Conservation (phyloP, 306 rosid species). For the Cucurbita maxima region DNA sequence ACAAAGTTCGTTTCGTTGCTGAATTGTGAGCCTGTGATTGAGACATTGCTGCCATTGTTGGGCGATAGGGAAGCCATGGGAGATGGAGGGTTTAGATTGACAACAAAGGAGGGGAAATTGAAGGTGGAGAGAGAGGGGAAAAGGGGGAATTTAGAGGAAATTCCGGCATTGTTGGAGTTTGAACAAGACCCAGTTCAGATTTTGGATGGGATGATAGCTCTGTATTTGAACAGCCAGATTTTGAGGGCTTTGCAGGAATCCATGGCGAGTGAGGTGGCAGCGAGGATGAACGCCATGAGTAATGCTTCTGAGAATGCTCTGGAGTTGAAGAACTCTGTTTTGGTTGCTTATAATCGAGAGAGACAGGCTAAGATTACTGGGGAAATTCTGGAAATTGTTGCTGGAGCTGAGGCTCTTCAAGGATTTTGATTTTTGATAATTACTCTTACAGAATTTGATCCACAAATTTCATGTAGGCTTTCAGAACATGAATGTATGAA, state of each 20-base stretch:
- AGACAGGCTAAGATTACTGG: slow-evolving; percentile 71
- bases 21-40: slow-evolving; percentile 51
- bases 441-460: neutral
- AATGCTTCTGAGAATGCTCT: slow-evolving; percentile 61
- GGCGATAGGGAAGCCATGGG: slow-evolving; percentile 26
- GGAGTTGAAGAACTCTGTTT: slow-evolving; percentile 49
- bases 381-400: slow-evolving; percentile 71
- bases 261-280: slow-evolving; percentile 67
- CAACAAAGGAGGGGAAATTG: slow-evolving; percentile 47
- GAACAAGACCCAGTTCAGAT: slow-evolving; percentile 83
- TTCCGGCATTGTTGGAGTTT: slow-evolving; percentile 39
- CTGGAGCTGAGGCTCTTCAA: slow-evolving; percentile 57
- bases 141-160: slow-evolving; percentile 10
- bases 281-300: slow-evolving; percentile 77
- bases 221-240: slow-evolving; percentile 63
- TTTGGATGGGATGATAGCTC: slow-evolving; percentile 79
- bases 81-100: slow-evolving; percentile 66
- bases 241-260: slow-evolving; percentile 72
- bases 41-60: slow-evolving; percentile 53
- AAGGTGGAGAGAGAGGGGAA: slow-evolving; percentile 31
- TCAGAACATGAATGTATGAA: too few species aligned
- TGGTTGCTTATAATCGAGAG: slow-evolving; percentile 31
- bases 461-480: neutral
- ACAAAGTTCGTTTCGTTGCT: slow-evolving; percentile 48
- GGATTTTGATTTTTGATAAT: slow-evolving; percentile 12